Evolutionary conservation across 2,329 filamentous ascomycete genomes (phyloP), one percentile per base, ranked within the genome.

Genomic region (Sclerotinia sclerotiorum): DNA sequence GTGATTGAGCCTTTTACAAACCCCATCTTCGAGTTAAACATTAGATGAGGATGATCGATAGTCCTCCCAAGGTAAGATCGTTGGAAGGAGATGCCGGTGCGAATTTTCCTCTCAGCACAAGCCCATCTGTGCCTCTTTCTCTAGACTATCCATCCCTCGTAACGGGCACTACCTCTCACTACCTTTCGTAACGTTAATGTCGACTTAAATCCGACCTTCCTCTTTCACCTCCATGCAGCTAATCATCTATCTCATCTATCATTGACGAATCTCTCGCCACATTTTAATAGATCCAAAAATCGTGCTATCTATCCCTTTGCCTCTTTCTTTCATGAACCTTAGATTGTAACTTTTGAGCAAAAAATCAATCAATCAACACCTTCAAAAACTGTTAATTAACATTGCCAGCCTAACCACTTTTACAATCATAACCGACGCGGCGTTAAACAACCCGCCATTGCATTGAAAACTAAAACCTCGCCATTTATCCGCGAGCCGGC

Each of bases 61-160:
- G 39, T 42, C 51, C 60, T 62, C 46, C 29, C 42, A 63, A 27
- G 8, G 60, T 42, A 42, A 63, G 29, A 42, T 58, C 63, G 39
- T 46, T 27, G 27, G 39, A 46, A 54, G 15, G 11, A 63, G 42
- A 51, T 46, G 63, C 52, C 51, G 39, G 32, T n/a, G 35, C 51
- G 35, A 24, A n/a, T 42, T 57, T 56, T 19, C 21, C 29, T 35
- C 19, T 57, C 49, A 57, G 63, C 63, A 65, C 52, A 46, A 57
- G 51, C 63, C 51, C 52, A 44, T 48, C 54, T 48, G 63, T 57
- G 52, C 52, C 63, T 57, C 52, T 57, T 48, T 58, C 63, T 65
- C 35, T 39, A 27, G 17, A 42, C 48, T 11, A 51, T 51, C 46
- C 32, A 51, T 63, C n/a, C 29, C 46, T 65, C 39, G 35, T 57